Evolutionary conservation across 1,284 basidiomycete species (phyloP).

Genomic region (Phellopilus nigrolimitatus): DNA sequence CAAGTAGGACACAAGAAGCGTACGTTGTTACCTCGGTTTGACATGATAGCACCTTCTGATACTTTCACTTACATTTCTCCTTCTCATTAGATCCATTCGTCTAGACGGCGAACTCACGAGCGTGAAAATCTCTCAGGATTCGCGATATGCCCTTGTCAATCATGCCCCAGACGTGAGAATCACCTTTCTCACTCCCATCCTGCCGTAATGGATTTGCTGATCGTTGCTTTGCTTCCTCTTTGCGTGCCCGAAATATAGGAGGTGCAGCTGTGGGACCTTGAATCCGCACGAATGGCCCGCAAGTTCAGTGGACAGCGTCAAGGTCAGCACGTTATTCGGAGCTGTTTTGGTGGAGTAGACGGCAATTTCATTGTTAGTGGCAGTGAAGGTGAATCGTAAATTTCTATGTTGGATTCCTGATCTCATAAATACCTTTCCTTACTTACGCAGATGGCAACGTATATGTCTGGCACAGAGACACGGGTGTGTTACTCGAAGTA

Average conservation of each 20-base stretch:
- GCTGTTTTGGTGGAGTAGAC: conserved; percentile 91
- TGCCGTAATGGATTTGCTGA: conserved; percentile 17
- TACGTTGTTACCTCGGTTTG: conserved; percentile 33
- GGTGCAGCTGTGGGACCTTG: conserved; percentile 83
- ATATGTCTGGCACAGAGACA: conserved; percentile 94
- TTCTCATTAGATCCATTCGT: conserved; percentile 48
- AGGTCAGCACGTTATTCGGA: conserved; percentile 79
- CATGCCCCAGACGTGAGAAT: conserved; percentile 76
- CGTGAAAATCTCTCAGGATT: conserved; percentile 85
- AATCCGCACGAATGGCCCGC: conserved; percentile 61
- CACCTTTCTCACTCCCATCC: conserved; percentile 19
- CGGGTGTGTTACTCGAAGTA: conserved; percentile 76
- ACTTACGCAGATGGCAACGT: conserved; percentile 90
- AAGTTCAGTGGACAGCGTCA: conserved; percentile 83
- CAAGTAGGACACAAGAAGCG: conserved; percentile 58
- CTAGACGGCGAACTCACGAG: conserved; percentile 81
- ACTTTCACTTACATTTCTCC: neutral
- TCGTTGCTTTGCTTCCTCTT: conserved; percentile 1
- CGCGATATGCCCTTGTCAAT: conserved; percentile 83
- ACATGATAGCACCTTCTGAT: neutral
- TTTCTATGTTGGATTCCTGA: neutral
- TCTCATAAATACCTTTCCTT: too few species aligned
- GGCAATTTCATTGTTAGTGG: conserved; percentile 90
- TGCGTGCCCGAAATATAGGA: conserved; percentile 49
- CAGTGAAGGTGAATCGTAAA: conserved; percentile 75